phyloP scores from a whole-genome alignment of 371 early-diverging fungal species.

The Mucor velutinosus region DNA sequence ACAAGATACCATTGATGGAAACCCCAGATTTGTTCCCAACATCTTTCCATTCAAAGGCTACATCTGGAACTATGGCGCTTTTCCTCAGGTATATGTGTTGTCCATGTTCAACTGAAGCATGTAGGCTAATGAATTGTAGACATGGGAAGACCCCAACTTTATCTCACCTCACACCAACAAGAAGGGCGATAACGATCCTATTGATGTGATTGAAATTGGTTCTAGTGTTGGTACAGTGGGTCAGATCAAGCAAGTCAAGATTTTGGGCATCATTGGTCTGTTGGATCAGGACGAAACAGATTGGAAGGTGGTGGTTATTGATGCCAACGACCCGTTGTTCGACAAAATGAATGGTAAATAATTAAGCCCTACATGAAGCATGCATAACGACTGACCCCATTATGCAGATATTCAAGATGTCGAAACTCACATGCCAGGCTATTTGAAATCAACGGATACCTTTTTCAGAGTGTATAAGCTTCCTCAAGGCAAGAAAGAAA shows the following conservation, averaged over 20 bases:
- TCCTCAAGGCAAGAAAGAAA: slow-evolving; percentile 88
- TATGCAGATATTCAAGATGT: slow-evolving; percentile 83
- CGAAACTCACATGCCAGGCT: slow-evolving; percentile 82
- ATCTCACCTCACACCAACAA: slow-evolving; percentile 79
- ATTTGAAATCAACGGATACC: slow-evolving; percentile 76
- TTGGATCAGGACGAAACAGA: slow-evolving; percentile 97
- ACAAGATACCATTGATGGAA: slow-evolving; percentile 95
- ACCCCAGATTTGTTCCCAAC: slow-evolving; percentile 91
- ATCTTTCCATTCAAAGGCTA: slow-evolving; percentile 97
- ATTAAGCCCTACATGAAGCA: neutral
- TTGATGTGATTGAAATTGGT: slow-evolving; percentile 90
- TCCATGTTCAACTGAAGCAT: neutral
- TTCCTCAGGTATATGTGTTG: slow-evolving; percentile 63
- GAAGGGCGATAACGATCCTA: slow-evolving; percentile 95
- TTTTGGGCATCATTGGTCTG: slow-evolving; percentile 92
- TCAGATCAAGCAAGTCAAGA: slow-evolving; percentile 88
- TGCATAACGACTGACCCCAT: neutral
- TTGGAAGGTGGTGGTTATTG: slow-evolving; percentile 97
- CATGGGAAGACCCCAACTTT: slow-evolving; percentile 95
- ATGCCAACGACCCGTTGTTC: slow-evolving; percentile 87
- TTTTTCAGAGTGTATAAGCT: slow-evolving; percentile 95
- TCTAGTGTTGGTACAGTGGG: slow-evolving; percentile 38
- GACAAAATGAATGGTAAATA: slow-evolving; percentile 73
- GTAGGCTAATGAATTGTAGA: slow-evolving; percentile 40
- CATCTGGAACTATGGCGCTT: slow-evolving; percentile 98